A percentile compares a stretch with the other conserved stretches of the same genome.
phyloP scores from a whole-genome alignment of 306 rosid genomes.

The Medicago lupulina region DNA sequence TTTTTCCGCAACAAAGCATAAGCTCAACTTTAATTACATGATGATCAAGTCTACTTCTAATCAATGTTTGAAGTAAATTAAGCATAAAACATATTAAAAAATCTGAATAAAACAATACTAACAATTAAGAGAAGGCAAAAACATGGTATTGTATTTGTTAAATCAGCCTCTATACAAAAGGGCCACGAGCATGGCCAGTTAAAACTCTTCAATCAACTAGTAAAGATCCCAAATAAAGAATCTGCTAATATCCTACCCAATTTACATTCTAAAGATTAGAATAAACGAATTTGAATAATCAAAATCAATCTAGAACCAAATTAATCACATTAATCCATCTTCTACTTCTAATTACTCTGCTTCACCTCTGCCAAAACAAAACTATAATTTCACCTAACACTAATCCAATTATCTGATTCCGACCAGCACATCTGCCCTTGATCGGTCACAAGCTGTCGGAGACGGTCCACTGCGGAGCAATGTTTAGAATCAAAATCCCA shows the following conservation, averaged over 20 bases:
- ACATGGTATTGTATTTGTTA: neutral
- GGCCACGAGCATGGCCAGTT: slow-evolving; percentile 33
- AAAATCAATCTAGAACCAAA: slow-evolving; percentile 39
- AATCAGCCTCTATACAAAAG: slow-evolving; percentile 42
- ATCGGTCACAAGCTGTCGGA: slow-evolving; percentile 49
- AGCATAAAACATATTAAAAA: too few species aligned
- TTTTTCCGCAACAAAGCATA: too few species aligned
- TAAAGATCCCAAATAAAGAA: neutral
- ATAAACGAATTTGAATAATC: slow-evolving; percentile 32
- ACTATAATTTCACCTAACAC: slow-evolving; percentile 53
- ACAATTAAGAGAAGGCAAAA: neutral
- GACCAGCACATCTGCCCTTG: slow-evolving; percentile 53
- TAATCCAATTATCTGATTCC: slow-evolving; percentile 61
- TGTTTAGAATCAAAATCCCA: slow-evolving; percentile 37
- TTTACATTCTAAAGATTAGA: slow-evolving; percentile 38
- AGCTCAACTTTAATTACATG: too few species aligned
- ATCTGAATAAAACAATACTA: neutral
- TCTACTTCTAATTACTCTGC: slow-evolving; percentile 1
- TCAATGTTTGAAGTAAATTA: too few species aligned
- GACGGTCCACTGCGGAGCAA: slow-evolving; percentile 45
- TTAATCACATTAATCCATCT: neutral
- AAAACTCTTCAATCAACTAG: slow-evolving; percentile 40
- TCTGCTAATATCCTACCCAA: neutral
- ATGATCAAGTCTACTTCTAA: too few species aligned
- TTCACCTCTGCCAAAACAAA: slow-evolving; percentile 4